Conservation (phyloP, 2,329 filamentous ascomycete species). For the Fusarium tjaetaba region DNA sequence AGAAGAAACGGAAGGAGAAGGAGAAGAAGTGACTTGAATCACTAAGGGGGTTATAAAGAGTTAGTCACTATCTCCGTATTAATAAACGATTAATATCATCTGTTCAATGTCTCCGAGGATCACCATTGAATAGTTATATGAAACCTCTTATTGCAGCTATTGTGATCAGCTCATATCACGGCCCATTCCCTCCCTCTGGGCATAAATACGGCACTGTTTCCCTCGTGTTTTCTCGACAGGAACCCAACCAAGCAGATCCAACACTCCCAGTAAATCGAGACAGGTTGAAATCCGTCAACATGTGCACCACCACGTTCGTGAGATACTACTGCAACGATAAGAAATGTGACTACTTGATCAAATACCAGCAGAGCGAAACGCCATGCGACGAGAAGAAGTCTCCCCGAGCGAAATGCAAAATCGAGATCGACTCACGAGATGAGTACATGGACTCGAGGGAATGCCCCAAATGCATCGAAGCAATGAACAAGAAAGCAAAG, state of each 20-base stretch:
- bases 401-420: background rate
- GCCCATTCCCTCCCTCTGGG: fast-evolving
- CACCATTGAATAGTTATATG: fast-evolving
- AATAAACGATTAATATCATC: too few relatives aligned
- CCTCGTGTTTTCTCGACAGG: background rate
- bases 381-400: background rate
- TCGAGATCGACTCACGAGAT: background rate
- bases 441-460: background rate
- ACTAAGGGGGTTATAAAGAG: too few relatives aligned
- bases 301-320: background rate
- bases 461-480: background rate
- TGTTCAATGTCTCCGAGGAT: too few relatives aligned
- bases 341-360: background rate
- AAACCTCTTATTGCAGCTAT: background rate
- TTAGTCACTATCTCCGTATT: background rate
- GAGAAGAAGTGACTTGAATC: background rate
- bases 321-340: background rate
- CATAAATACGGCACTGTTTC: background rate
- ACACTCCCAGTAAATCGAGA: fast-evolving
- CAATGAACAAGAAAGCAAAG: background rate
- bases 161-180: background rate
- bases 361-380: background rate
- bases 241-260: too few relatives aligned
- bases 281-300: fast-evolving
- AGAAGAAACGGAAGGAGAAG: background rate